phyloP scores from a whole-genome alignment of 1,284 basidiomycete genomes.

The Ganoderma lucidum region DNA sequence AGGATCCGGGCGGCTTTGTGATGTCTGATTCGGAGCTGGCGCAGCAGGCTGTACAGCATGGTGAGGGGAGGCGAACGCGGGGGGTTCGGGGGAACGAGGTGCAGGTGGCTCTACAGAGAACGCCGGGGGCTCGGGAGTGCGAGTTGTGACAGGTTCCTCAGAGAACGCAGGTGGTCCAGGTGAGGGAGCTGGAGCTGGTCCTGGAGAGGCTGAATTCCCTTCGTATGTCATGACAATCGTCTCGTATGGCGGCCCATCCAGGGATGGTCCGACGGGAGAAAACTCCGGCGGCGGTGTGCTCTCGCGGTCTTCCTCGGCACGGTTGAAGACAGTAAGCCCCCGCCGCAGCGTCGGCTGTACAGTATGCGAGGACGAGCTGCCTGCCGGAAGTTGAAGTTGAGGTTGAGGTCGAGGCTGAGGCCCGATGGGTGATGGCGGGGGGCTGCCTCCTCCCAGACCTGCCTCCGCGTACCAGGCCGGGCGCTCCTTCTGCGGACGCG shows the following conservation, averaged over 20 bases:
- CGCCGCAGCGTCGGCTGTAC: slow-evolving; percentile 13
- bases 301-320: slow-evolving; percentile 21
- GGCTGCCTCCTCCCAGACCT: slow-evolving; percentile 28
- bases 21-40: neutral
- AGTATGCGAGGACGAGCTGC: slow-evolving; percentile 10
- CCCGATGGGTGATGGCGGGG: slow-evolving; percentile 5
- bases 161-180: slow-evolving; percentile 18
- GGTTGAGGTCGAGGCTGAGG: neutral
- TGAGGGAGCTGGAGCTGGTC: slow-evolving; percentile 14
- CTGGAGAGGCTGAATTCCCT: slow-evolving; percentile 41
- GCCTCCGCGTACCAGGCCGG: slow-evolving; percentile 45
- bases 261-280: slow-evolving; percentile 46
- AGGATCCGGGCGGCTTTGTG: slow-evolving; percentile 4
- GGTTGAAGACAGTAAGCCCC: slow-evolving; percentile 24
- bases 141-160: slow-evolving; percentile 21
- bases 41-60: neutral
- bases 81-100: slow-evolving; percentile 10
- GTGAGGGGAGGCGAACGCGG: slow-evolving; percentile 8
- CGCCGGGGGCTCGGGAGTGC: slow-evolving; percentile 8
- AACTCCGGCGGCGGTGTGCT: slow-evolving; percentile 54
- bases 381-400: neutral
- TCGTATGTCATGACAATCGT: slow-evolving; percentile 39
- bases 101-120: slow-evolving; percentile 23
- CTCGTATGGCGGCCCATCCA: slow-evolving; percentile 52
- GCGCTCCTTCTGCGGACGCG: slow-evolving; percentile 36